Percentiles rank a stretch among this genome's conserved stretches.
Evolutionary conservation across 1,284 basidiomycete genomes (phyloP).

Genomic region (Sporisorium scitamineum): DNA sequence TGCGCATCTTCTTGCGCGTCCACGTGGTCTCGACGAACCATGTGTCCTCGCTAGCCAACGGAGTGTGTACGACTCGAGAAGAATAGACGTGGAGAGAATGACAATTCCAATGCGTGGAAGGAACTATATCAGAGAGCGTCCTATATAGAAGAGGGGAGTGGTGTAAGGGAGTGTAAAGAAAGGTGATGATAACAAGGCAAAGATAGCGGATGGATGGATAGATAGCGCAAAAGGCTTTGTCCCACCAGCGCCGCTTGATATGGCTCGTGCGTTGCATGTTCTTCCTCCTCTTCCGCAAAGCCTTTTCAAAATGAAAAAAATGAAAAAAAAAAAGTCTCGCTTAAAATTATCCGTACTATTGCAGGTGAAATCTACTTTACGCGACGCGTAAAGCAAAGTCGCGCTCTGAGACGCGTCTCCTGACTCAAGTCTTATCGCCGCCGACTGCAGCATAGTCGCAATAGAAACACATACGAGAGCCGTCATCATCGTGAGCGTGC

Average conservation of each 20-base stretch:
- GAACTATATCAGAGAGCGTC: too few relatives aligned
- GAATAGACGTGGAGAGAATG: too few relatives aligned
- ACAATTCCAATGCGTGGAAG: too few relatives aligned
- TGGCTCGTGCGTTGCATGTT: constrained; percentile 8
- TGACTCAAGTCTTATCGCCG: background rate
- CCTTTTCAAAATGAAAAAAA: background rate
- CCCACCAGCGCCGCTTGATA: background rate
- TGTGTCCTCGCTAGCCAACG: too few relatives aligned
- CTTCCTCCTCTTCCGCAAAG: background rate
- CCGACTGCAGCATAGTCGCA: too few relatives aligned
- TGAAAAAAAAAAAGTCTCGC: background rate
- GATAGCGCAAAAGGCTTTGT: background rate
- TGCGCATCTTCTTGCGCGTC: background rate
- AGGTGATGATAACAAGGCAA: background rate
- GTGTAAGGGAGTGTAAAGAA: background rate
- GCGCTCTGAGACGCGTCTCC: constrained; percentile 5
- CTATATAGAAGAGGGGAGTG: background rate
- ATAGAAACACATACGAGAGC: too few relatives aligned
- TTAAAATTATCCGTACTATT: background rate
- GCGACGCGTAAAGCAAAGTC: too few relatives aligned
- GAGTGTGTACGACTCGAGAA: too few relatives aligned
- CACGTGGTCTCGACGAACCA: constrained; percentile 12
- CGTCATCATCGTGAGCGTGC: too few relatives aligned
- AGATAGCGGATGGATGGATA: background rate
- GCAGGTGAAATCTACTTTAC: constrained; percentile 26